A percentile compares a stretch with the other conserved stretches of the same genome.
phyloP scores from a whole-genome alignment of 2,329 filamentous ascomycete species.

The Zymoseptoria tritici region DNA sequence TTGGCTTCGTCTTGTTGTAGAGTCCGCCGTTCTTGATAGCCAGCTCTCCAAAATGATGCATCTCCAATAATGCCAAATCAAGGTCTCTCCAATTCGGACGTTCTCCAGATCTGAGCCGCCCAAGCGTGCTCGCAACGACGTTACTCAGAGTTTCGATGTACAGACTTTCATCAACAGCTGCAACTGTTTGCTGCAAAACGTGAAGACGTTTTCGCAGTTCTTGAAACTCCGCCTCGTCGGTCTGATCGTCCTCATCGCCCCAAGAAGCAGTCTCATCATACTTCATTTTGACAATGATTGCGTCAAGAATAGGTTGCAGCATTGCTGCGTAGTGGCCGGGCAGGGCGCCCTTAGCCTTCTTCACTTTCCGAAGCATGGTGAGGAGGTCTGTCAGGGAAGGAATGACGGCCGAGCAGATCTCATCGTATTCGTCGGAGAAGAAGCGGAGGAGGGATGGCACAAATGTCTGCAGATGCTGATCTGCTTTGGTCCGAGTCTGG shows the following conservation, averaged over 20 bases:
- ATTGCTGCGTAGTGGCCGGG: conserved; percentile 70
- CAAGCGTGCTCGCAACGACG: conserved; percentile 80
- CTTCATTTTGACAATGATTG: conserved; percentile 91
- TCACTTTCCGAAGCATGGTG: conserved; percentile 77
- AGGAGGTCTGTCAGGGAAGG: conserved; percentile 87
- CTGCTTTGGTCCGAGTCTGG: conserved; percentile 64
- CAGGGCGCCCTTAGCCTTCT: conserved; percentile 54
- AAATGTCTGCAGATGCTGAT: conserved; percentile 74
- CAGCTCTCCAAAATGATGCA: conserved; percentile 91
- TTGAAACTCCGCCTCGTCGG: conserved; percentile 94
- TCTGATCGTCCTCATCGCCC: conserved; percentile 90
- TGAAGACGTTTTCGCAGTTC: conserved; percentile 86
- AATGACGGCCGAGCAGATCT: conserved; percentile 93
- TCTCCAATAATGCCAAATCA: conserved; percentile 87
- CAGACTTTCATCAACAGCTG: conserved; percentile 76
- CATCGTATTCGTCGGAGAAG: conserved; percentile 96
- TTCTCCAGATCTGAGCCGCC: conserved; percentile 66
- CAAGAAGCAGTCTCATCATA: conserved; percentile 92
- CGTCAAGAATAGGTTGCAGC: conserved; percentile 79
- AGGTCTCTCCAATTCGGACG: conserved; percentile 91
- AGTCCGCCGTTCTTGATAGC: conserved; percentile 81
- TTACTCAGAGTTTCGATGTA: conserved; percentile 85
- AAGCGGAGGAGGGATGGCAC: conserved; percentile 83
- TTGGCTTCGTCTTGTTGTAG: conserved; percentile 77
- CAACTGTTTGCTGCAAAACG: conserved; percentile 85